Evolutionary conservation across 352 stramenopile genomes (phyloP).

Genomic region (Phytopythium helicoides): DNA sequence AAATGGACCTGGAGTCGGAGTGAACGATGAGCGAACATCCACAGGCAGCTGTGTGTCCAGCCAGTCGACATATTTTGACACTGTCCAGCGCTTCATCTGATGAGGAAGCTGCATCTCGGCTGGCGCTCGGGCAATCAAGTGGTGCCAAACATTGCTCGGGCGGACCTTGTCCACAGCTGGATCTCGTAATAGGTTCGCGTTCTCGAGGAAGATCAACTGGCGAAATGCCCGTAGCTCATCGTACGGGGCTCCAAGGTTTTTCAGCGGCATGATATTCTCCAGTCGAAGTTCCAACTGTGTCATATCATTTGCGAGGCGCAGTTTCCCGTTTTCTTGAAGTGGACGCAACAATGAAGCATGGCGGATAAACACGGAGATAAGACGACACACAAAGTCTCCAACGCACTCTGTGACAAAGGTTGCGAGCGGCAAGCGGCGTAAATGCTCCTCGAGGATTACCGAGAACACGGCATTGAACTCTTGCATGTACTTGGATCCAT

Average conservation of each 20-base stretch:
- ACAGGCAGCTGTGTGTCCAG: constrained; percentile 51
- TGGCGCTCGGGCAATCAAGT: constrained; percentile 68
- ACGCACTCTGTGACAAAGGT: constrained; percentile 53
- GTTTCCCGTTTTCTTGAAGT: constrained; percentile 72
- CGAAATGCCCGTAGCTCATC: constrained; percentile 80
- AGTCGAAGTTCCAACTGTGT: constrained; percentile 73
- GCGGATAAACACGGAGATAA: constrained; percentile 78
- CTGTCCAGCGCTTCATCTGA: constrained; percentile 69
- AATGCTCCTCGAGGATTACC: constrained; percentile 72
- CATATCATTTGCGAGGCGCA: constrained; percentile 83
- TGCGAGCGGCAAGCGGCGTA: constrained; percentile 55
- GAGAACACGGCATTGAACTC: constrained; percentile 68
- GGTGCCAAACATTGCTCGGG: constrained; percentile 85
- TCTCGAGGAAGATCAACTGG: constrained; percentile 84
- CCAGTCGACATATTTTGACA: constrained; percentile 80
- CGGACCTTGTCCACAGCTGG: constrained; percentile 77
- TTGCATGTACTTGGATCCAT: constrained; percentile 73
- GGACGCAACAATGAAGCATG: constrained; percentile 72
- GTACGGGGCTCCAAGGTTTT: constrained; percentile 54
- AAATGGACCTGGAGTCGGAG: constrained; percentile 4
- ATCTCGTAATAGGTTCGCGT: constrained; percentile 55
- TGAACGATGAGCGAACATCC: background rate
- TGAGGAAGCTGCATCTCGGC: constrained; percentile 73
- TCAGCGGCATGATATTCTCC: constrained; percentile 55
- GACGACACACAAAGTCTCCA: constrained; percentile 59